phyloP scores from a whole-genome alignment of 345 rosid genomes.

The Rhodamnia rubescens region DNA sequence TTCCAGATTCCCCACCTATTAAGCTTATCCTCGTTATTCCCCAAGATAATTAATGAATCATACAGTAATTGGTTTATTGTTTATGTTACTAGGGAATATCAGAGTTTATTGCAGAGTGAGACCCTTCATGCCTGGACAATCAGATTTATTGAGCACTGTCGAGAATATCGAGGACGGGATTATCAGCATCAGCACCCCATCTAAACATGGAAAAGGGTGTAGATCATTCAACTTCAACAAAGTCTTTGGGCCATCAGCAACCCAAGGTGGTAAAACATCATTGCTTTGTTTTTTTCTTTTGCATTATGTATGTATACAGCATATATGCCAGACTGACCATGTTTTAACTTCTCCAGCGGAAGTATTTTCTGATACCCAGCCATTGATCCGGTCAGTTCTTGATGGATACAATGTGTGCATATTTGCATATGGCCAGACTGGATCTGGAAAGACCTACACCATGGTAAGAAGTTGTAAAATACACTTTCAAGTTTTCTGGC shows the following conservation, averaged over 20 bases:
- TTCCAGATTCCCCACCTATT: neutral
- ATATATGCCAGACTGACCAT: neutral
- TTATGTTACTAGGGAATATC: constrained; percentile 53
- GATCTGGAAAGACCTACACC: constrained; percentile 91
- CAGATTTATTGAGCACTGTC: constrained; percentile 51
- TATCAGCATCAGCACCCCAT: constrained; percentile 56
- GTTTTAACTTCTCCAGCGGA: constrained; percentile 53
- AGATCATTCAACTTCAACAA: constrained; percentile 82
- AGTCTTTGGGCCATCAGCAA: constrained; percentile 84
- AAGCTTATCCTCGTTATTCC: neutral
- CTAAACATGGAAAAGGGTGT: constrained; percentile 66
- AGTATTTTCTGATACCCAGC: constrained; percentile 95
- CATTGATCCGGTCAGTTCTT: constrained; percentile 86
- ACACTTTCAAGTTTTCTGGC: neutral
- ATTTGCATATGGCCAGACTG: constrained; percentile 98
- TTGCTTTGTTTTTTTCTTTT: neutral
- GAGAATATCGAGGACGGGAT: constrained; percentile 64
- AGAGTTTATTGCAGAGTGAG: constrained; percentile 93
- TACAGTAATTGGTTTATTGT: neutral
- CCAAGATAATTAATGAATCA: neutral
- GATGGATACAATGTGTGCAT: constrained; percentile 98
- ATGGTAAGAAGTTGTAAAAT: constrained; percentile 45
- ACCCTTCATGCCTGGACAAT: constrained; percentile 71
- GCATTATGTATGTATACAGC: neutral
- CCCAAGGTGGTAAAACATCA: constrained; percentile 48